Evolutionary conservation across 1,284 basidiomycete species (phyloP), one percentile per base, ranked within the genome.

Genomic region (Ustilago tritici): DNA sequence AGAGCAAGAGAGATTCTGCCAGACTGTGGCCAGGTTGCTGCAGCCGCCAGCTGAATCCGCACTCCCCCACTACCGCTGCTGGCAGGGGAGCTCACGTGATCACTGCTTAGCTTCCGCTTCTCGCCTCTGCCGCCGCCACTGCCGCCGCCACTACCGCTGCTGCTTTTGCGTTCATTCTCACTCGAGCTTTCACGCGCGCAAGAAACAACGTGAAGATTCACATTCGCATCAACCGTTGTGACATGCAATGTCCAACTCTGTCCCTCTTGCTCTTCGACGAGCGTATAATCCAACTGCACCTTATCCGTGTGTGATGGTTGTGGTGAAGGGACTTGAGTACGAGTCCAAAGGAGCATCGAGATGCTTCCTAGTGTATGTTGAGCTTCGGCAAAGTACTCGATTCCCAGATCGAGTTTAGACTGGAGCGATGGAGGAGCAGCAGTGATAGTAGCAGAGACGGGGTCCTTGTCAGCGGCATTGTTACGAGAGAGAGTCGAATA

Each of bases 361-460:
- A 80, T 43, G 14, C 38, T 32, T 1, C 76, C 76, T 11, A 80
- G 50, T 12, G 61, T 43, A 31, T 61, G 65, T 53, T 80, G 78
- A 6, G 72, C 57, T 56, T 80, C 78, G 58, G 57, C 76, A n/a
- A 76, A 54, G 64, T 31, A 78, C 34, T 66, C 70, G 50, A 79
- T 57, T 4, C 61, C 60, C 34, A 64, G 17, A 28, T 66, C 66
- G 46, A 64, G 28, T 31, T 67, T 61, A 72, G 52, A 56, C 70
- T 72, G 65, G 10, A 4, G 12, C 14, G 49, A 49, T 34, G n/a
- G 43, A 46, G n/a, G n/a, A 46, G 43, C n/a, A n/a, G 40, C 9
- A 9, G 56, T 40, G 14, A 17, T 17, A 15, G 56, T 28, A 32
- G 64, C 49, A 41, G 54, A 49, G 54, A 32, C 23, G 46, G 56